Evolutionary conservation across 2,329 filamentous ascomycete genomes (phyloP).

Genomic region (Clarireedia paspali): DNA sequence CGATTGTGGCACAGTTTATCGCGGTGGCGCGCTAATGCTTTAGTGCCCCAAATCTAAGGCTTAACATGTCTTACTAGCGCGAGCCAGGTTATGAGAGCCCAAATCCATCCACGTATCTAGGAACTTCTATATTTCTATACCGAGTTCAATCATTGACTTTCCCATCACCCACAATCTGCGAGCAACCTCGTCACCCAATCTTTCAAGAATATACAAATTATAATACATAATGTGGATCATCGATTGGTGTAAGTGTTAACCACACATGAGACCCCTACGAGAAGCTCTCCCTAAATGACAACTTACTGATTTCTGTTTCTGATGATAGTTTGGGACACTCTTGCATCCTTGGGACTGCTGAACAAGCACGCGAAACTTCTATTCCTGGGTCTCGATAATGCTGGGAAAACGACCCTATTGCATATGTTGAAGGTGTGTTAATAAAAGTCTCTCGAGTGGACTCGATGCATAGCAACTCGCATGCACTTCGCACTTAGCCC

Average conservation of each 20-base stretch:
- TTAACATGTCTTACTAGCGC: background rate
- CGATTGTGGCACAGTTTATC: too few relatives aligned
- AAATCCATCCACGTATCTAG: constrained; percentile 10
- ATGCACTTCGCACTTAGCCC: background rate
- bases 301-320: constrained; percentile 26
- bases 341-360: constrained; percentile 77
- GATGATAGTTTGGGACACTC: constrained; percentile 72
- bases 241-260: constrained; percentile 74
- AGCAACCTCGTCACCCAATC: background rate
- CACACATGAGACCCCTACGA: background rate
- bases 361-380: constrained; percentile 97
- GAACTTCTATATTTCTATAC: constrained; percentile 6
- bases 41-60: background rate
- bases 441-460: background rate
- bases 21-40: background rate
- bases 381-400: constrained; percentile 89
- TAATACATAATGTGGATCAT: constrained; percentile 70
- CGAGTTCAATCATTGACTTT: constrained; percentile 2
- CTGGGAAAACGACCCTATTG: constrained; percentile 86
- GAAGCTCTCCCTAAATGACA: constrained; percentile 11
- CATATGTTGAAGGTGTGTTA: constrained; percentile 84
- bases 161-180: constrained; percentile 6
- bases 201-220: background rate
- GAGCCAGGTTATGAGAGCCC: constrained; percentile 6
- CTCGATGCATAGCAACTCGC: constrained; percentile 1